A percentile compares a stretch with the other conserved stretches of the same genome.
These are phyloP conservation scores for Pseudonitzschia delicatissima DNA, from an alignment of 108 stramenopile genomes.

Conservation along the genomic window DNA sequence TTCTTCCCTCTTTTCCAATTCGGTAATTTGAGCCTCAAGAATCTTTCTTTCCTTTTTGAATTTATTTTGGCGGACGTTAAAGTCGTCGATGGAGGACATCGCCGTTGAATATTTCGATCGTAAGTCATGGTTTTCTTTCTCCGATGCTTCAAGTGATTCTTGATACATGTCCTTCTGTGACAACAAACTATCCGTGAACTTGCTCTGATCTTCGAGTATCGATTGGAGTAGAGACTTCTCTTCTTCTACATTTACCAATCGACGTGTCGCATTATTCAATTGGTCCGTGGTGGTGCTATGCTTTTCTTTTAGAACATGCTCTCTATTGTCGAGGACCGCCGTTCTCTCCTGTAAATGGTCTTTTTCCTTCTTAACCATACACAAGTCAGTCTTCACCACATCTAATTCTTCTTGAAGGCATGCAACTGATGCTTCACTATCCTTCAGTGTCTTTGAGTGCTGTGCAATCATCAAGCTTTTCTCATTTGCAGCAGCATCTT, in stretches of 20 bases:
- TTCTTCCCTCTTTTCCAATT: slow-evolving; percentile 1
- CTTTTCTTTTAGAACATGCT: background rate
- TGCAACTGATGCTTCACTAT: background rate
- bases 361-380: background rate
- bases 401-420: background rate
- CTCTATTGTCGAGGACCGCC: background rate
- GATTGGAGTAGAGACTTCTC: background rate
- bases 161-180: background rate
- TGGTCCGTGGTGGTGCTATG: background rate
- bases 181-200: no score
- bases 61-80: background rate
- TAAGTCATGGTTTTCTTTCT: background rate
- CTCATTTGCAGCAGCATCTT: background rate
- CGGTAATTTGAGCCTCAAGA: background rate
- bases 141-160: background rate
- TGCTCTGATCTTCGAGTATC: background rate
- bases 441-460: background rate
- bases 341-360: background rate
- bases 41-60: background rate
- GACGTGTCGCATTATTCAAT: background rate
- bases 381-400: background rate
- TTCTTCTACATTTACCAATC: background rate
- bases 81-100: background rate
- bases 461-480: background rate
- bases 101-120: background rate